phyloP scores from a whole-genome alignment of 2,329 filamentous ascomycete species.

The Sporothrix curviconia region DNA sequence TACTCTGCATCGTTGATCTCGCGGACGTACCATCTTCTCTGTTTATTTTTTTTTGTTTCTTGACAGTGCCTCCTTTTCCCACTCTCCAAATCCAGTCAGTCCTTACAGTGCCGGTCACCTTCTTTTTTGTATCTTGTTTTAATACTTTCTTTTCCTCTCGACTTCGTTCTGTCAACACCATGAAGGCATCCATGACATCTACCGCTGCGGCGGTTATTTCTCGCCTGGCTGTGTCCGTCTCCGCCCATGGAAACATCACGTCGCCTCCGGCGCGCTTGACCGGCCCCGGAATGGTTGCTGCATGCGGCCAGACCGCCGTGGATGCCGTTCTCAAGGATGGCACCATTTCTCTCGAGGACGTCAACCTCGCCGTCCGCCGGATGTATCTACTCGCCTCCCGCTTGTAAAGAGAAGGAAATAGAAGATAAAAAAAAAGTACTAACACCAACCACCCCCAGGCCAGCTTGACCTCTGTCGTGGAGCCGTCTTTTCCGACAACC shows the following conservation, averaged over 20 bases:
- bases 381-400: constrained; percentile 26
- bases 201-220: constrained; percentile 17
- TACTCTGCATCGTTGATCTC: too few species aligned
- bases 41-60: not conserved
- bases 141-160: not conserved
- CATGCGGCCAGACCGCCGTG: constrained; percentile 39
- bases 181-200: constrained; percentile 14
- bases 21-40: not conserved
- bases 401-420: too few species aligned
- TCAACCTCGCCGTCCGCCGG: constrained; percentile 20
- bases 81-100: not conserved
- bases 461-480: constrained; percentile 43
- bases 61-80: not conserved
- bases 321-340: constrained; percentile 30
- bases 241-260: constrained; percentile 39
- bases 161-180: not conserved
- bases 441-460: constrained; percentile 23
- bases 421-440: too few species aligned
- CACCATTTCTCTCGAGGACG: constrained; percentile 30
- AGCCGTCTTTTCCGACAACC: constrained; percentile 40
- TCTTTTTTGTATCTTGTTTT: not conserved
- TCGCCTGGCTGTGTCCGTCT: constrained; percentile 26
- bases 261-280: constrained; percentile 35
- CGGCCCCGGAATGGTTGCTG: constrained; percentile 36
- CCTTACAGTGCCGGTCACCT: not conserved